Percentiles rank a stretch among this genome's conserved stretches.
These are phyloP conservation scores for Aspergillus viridinutans DNA, from an alignment of 2,329 filamentous ascomycete species.

Conservation along the genomic window DNA sequence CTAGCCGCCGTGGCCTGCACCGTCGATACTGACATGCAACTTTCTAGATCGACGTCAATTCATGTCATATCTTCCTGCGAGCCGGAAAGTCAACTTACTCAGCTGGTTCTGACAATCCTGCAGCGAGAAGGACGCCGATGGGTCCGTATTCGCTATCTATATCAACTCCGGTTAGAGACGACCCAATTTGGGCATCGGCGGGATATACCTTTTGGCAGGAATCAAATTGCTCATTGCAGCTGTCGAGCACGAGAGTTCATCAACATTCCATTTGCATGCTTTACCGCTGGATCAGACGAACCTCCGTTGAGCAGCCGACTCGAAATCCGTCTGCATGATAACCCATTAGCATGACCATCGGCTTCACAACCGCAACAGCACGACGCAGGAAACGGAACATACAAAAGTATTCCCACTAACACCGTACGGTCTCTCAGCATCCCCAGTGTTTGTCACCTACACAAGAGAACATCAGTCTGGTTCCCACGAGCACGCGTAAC, in stretches of 20 bases:
- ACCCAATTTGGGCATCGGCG: not conserved
- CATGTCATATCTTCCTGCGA: not conserved
- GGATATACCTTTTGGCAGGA: slow-evolving; percentile 14
- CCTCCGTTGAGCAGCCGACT: slow-evolving; percentile 18
- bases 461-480: not conserved
- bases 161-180: not conserved
- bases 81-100: slow-evolving; percentile 2
- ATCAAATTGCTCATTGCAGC: slow-evolving; percentile 21
- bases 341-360: not conserved
- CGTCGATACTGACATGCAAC: not conserved
- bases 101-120: slow-evolving; percentile 16
- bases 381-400: not conserved
- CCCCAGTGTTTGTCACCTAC: slow-evolving; percentile 16
- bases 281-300: slow-evolving; percentile 2
- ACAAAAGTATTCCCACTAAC: slow-evolving; percentile 24
- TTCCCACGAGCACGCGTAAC: not conserved
- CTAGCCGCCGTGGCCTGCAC: not conserved
- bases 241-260: not conserved
- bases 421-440: slow-evolving; percentile 17
- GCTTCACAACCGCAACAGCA: not conserved
- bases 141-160: slow-evolving; percentile 13
- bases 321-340: slow-evolving; percentile 12
- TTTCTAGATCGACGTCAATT: not conserved
- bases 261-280: not conserved
- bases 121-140: slow-evolving; percentile 7